phyloP scores from a whole-genome alignment of 2,329 filamentous ascomycete species.

The Xylaria sp. region DNA sequence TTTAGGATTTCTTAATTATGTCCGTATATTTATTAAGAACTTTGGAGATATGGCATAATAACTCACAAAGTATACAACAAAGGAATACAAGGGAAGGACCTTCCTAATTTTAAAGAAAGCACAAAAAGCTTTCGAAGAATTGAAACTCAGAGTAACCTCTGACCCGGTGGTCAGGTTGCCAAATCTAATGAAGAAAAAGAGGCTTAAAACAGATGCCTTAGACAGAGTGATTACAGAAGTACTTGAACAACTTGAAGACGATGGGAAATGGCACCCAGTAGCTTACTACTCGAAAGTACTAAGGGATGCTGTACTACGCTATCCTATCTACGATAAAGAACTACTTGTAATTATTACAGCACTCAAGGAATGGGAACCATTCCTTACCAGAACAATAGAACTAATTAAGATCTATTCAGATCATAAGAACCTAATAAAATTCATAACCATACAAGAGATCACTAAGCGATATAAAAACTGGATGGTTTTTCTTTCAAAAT shows the following conservation, averaged over 20 bases:
- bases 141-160: background rate
- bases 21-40: slow-evolving; percentile 5
- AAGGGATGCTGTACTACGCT: background rate
- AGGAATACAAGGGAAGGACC: background rate
- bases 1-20: slow-evolving; percentile 17
- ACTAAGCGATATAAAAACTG: background rate
- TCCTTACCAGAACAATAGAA: slow-evolving; percentile 14
- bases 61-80: slow-evolving; percentile 8
- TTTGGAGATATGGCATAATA: background rate
- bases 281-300: slow-evolving; percentile 1
- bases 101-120: slow-evolving; percentile 1
- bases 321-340: background rate
- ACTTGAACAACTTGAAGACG: background rate
- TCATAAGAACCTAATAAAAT: slow-evolving; percentile 1
- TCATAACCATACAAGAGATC: background rate
- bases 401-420: slow-evolving; percentile 13
- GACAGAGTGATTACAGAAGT: background rate
- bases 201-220: too few relatives aligned
- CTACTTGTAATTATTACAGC: slow-evolving; percentile 13
- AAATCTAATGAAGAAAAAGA: background rate
- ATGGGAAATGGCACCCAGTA: slow-evolving; percentile 1
- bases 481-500: slow-evolving; percentile 14
- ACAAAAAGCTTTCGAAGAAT: background rate
- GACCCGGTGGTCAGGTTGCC: background rate
- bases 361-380: slow-evolving; percentile 14